Evolutionary conservation across 2,329 filamentous ascomycete genomes (phyloP), one percentile per base, ranked within the genome.

Genomic region (Cladosporium sp.): DNA sequence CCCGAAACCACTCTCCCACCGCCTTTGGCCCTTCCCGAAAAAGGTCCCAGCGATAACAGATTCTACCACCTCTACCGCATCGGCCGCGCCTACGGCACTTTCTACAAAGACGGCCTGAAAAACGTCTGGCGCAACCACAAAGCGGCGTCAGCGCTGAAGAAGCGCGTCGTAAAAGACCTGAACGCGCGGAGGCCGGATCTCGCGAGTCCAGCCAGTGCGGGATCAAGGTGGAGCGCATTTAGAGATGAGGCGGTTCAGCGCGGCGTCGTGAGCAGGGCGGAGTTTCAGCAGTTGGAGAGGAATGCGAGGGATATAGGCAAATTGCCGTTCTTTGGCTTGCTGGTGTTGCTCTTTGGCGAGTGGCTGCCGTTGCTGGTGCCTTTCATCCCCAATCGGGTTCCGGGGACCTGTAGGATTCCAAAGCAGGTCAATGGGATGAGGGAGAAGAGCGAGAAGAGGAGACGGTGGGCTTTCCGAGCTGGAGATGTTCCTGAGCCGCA

Each of bases 41-140:
- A 83, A 54, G 70, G 77, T 17, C 68, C 78, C 19, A 7, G 12
- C 3, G 71, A 80, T 28, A 74, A 75, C 25, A 68, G 75, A 19
- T 69, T 82, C 56, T 72, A 73, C 17, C 83, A 89, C 75, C 77
- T 83, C 61, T 82, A 83, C 67, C 70, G 74, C 42, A 75, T 86
- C 25, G 93, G 90, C 61, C 88, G 88, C 70, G 84, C 88, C 52
- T 96, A 96, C 73, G 65, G 88, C 9, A 74, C 74, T 35, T 97
- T 97, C 81, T 97, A 97, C 84, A 96, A 94, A 75, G 81, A 84
- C 1, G 93, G 92, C 17, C 74, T 96, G 32, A 85, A 86, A 68
- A 85, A 88, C 65, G 85, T 96, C 52, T 85, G 84, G 70, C 75
- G 78, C 59, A 96, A 96, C 63, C 78, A 79, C 63, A 74, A 77